Base-by-base conservation (phyloP, 2,329 filamentous ascomycete species). In the Pestalotiopsis fici region DNA sequence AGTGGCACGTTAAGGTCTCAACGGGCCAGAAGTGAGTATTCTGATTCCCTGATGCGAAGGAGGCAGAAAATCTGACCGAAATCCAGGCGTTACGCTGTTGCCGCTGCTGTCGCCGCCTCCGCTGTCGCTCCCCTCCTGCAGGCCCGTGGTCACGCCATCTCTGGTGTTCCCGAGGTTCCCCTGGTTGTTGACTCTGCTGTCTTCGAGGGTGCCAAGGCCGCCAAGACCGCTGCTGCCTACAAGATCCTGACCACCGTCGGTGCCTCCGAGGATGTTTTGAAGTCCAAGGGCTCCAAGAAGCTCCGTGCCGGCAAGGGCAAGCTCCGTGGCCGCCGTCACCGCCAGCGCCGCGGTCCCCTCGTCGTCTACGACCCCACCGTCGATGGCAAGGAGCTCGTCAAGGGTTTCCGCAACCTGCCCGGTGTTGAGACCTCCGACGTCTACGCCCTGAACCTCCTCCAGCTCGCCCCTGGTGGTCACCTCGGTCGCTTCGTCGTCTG, bases 1-100 rank as follows among this genome's bases (percentile, higher is more conserved):
- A 97, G 90, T 99, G 96, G 97, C 96, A 99, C 90, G 90, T 98
- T 89, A 98, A 98, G 94, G 90, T 99, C 91, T 97, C 97, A 90
- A 90, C 97, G 85, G 93, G 93, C 85, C 96, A 99, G 91, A 97
- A n/a, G n/a, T n/a, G n/a, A n/a, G n/a, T n/a, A n/a, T n/a, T n/a
- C n/a, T n/a, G n/a, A n/a, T n/a, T n/a, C n/a, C n/a, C n/a, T n/a
- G n/a, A n/a, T n/a, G n/a, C n/a, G n/a, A n/a, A n/a, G n/a, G n/a
- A n/a, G n/a, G n/a, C n/a, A n/a, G n/a, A n/a, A n/a, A n/a, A n/a
- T n/a, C n/a, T n/a, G n/a, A n/a, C n/a, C n/a, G n/a, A n/a, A n/a
- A n/a, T n/a, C n/a, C n/a, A n/a, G 96, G 89, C 96, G 96, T 80
- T 99, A 98, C 85, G 96, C 96, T 85, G 97, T 94, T 80, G 94